A percentile compares a stretch with the other conserved stretches of the same genome.
Conservation (phyloP, 768 basidiomycete genomes). For the Termitomyces sp. region DNA sequence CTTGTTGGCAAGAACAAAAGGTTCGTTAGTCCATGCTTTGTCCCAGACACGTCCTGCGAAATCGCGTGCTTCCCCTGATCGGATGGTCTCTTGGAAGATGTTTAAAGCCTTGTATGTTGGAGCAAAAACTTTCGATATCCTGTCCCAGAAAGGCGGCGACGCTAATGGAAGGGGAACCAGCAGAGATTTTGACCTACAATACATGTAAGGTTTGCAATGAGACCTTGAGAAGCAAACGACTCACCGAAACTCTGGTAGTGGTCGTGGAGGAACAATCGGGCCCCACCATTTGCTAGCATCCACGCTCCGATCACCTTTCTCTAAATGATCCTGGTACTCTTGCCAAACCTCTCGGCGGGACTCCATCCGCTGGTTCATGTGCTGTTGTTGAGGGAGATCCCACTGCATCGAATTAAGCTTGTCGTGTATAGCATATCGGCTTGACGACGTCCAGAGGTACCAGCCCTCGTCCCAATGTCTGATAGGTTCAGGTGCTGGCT, state of each 20-base stretch:
- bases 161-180: constrained; percentile 56
- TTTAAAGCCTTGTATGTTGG: constrained; percentile 49
- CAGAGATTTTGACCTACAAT: constrained; percentile 41
- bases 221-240: constrained; percentile 11
- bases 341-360: constrained; percentile 37
- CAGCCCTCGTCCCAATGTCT: constrained; percentile 71
- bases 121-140: constrained; percentile 47
- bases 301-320: constrained; percentile 18
- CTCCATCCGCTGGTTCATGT: constrained; percentile 33
- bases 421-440: constrained; percentile 45
- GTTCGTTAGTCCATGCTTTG: constrained; percentile 59
- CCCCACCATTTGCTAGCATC: constrained; percentile 30
- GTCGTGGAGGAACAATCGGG: constrained; percentile 33
- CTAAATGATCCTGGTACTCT: constrained; percentile 45
- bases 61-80: constrained; percentile 51
- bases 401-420: constrained; percentile 55
- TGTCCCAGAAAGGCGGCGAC: constrained; percentile 44
- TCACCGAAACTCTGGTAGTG: constrained; percentile 33
- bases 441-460: constrained; percentile 66
- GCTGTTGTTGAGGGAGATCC: constrained; percentile 46
- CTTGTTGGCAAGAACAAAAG: constrained; percentile 40
- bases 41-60: constrained; percentile 57
- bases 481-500: constrained; percentile 23
- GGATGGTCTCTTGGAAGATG: constrained; percentile 47
- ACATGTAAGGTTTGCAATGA: not conserved